Conservation (phyloP, 2,329 filamentous ascomycete genomes). For the Rutstroemia sp. region DNA sequence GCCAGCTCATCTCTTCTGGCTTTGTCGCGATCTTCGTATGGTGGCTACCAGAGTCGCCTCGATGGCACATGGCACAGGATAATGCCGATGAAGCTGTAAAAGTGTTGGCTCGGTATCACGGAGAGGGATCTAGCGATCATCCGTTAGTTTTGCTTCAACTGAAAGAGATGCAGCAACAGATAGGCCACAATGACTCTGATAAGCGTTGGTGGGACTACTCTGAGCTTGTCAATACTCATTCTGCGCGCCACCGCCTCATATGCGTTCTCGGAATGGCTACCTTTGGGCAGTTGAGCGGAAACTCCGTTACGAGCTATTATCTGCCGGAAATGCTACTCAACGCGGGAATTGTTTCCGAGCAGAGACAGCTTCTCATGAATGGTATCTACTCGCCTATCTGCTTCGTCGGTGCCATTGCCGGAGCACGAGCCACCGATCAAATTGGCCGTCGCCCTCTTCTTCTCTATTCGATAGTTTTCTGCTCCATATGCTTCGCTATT, state of each 20-base stretch:
- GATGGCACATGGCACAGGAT: slow-evolving; percentile 50
- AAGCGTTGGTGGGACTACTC: slow-evolving; percentile 29
- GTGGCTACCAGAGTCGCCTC: slow-evolving; percentile 47
- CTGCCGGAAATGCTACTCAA: slow-evolving; percentile 20
- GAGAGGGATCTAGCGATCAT: slow-evolving; percentile 31
- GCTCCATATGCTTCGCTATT: slow-evolving; percentile 40
- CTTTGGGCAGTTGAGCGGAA: slow-evolving; percentile 30
- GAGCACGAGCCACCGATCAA: slow-evolving; percentile 18
- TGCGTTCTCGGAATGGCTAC: slow-evolving; percentile 28
- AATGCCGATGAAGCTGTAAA: slow-evolving; percentile 47
- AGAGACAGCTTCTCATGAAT: slow-evolving; percentile 37
- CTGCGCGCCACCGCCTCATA: slow-evolving; percentile 23
- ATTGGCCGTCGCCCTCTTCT: slow-evolving; percentile 33
- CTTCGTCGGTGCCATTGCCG: slow-evolving; percentile 32
- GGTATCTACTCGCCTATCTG: slow-evolving; percentile 25
- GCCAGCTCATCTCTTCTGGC: slow-evolving; percentile 22
- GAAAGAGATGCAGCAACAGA: slow-evolving; percentile 23
- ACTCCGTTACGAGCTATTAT: slow-evolving; percentile 25
- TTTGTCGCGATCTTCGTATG: slow-evolving; percentile 32
- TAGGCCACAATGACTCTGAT: slow-evolving; percentile 23
- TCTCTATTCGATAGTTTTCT: slow-evolving; percentile 39
- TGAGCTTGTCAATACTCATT: slow-evolving; percentile 22
- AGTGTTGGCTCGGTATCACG: slow-evolving; percentile 51
- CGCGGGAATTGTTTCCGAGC: slow-evolving; percentile 29
- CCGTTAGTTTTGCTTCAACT: slow-evolving; percentile 26